These are phyloP conservation scores for Artemisia tridentata DNA, from an alignment of 129 eudicot species.

Conservation along the genomic window DNA sequence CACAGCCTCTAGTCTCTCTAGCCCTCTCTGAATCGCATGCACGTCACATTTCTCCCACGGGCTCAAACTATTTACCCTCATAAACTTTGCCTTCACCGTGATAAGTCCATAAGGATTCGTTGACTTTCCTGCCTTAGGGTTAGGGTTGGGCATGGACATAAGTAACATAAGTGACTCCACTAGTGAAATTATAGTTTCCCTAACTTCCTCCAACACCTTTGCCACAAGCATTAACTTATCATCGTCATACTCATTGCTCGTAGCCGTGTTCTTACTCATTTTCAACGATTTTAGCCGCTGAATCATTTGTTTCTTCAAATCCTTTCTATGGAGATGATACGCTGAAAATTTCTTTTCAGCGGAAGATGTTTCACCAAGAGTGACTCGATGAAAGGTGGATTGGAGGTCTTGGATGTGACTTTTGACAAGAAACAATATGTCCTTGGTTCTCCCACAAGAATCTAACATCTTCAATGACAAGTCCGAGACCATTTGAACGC, in stretches of 20 bases:
- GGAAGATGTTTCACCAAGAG: constrained; percentile 35
- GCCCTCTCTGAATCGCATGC: constrained; percentile 33
- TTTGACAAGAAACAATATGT: constrained; percentile 57
- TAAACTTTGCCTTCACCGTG: constrained; percentile 41
- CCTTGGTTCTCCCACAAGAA: constrained; percentile 66
- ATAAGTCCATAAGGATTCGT: constrained; percentile 29
- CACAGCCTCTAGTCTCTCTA: constrained; percentile 61
- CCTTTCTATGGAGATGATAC: constrained; percentile 52
- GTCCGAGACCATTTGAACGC: constrained; percentile 54
- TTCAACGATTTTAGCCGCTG: constrained; percentile 59
- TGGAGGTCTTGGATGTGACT: constrained; percentile 71
- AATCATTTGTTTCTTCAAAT: constrained; percentile 62
- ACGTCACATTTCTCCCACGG: constrained; percentile 71
- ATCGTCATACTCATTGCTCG: constrained; percentile 21
- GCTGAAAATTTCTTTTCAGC: constrained; percentile 44
- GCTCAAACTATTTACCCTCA: constrained; percentile 54
- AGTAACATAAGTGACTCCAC: constrained; percentile 62
- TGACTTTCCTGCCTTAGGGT: constrained; percentile 23
- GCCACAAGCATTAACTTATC: constrained; percentile 52
- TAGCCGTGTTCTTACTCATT: constrained; percentile 30
- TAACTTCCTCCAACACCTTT: constrained; percentile 63
- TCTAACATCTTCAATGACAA: constrained; percentile 68
- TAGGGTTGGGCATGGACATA: constrained; percentile 64
- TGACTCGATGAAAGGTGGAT: constrained; percentile 53
- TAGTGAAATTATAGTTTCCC: constrained; percentile 46